phyloP scores from a whole-genome alignment of 1,139 yeast species.

The Spathaspora sp. region DNA sequence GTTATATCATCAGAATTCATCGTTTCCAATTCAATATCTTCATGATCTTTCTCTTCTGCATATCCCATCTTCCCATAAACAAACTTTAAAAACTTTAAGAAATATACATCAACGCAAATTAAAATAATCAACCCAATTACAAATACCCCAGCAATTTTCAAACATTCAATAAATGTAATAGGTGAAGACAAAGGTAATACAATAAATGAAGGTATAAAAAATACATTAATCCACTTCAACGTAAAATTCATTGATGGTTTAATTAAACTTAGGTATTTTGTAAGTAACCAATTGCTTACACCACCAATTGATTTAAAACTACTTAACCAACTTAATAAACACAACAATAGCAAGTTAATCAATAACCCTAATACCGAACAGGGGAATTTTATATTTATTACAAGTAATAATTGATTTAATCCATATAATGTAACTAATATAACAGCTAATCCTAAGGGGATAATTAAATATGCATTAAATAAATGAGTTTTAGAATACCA shows the following conservation, averaged over 20 bases:
- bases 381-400: conserved; percentile 62
- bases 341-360: conserved; percentile 51
- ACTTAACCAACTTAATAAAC: conserved; percentile 29
- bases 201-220: conserved; percentile 76
- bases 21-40: conserved; percentile 20
- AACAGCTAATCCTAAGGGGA: conserved; percentile 37
- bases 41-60: conserved; percentile 15
- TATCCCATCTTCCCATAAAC: conserved; percentile 21
- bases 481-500: conserved; percentile 33
- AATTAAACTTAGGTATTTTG: conserved; percentile 45
- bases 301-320: conserved; percentile 12
- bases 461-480: conserved; percentile 31
- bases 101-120: conserved; percentile 43
- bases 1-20: conserved; percentile 32
- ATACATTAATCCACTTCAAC: conserved; percentile 74
- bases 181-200: conserved; percentile 65
- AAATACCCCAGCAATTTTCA: conserved; percentile 73
- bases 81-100: conserved; percentile 32
- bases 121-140: conserved; percentile 59
- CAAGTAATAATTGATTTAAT: conserved; percentile 51
- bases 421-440: conserved; percentile 56
- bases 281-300: conserved; percentile 31
- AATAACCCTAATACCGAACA: conserved; percentile 78
- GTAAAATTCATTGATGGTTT: conserved; percentile 70
- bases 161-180: conserved; percentile 65